phyloP scores from a whole-genome alignment of 129 eudicot species.

The Flaveria trinervia region DNA sequence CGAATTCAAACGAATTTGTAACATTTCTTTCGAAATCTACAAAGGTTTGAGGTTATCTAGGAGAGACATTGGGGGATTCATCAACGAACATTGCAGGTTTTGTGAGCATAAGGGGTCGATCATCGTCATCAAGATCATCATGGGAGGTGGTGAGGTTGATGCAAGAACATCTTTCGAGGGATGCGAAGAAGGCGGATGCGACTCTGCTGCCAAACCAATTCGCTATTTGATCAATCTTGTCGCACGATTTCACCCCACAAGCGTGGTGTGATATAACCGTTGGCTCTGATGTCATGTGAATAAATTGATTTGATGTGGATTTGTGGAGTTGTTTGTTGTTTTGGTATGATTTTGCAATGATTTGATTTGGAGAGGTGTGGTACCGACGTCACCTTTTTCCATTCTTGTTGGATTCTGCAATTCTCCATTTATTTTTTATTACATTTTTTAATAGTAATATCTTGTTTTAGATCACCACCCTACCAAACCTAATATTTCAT shows the following conservation, averaged over 20 bases:
- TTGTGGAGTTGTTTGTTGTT: not conserved
- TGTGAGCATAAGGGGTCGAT: conserved; percentile 60
- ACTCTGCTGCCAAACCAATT: conserved; percentile 64
- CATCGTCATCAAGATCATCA: conserved; percentile 50
- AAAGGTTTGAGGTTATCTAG: not conserved
- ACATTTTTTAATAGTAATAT: too few species aligned
- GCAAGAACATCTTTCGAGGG: conserved; percentile 74
- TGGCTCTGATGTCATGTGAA: conserved; percentile 14
- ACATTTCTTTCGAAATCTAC: too few species aligned
- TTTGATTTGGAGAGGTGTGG: not conserved
- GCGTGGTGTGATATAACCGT: conserved; percentile 25
- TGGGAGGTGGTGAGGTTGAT: conserved; percentile 62
- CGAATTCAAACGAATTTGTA: conserved; percentile 5
- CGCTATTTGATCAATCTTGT: conserved; percentile 58
- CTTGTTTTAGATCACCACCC: too few species aligned
- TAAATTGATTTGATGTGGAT: not conserved
- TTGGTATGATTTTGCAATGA: not conserved
- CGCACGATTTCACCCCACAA: conserved; percentile 45
- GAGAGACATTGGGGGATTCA: conserved; percentile 20
- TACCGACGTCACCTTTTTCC: conserved; percentile 10
- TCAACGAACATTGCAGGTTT: conserved; percentile 34
- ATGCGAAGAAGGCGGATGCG: conserved; percentile 70
- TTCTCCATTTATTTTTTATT: not conserved
- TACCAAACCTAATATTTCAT: too few species aligned
- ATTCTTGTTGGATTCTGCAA: not conserved